These are phyloP conservation scores for Hypsizygus ulmarius DNA, from an alignment of 1,284 basidiomycete species.

Conservation along the genomic window DNA sequence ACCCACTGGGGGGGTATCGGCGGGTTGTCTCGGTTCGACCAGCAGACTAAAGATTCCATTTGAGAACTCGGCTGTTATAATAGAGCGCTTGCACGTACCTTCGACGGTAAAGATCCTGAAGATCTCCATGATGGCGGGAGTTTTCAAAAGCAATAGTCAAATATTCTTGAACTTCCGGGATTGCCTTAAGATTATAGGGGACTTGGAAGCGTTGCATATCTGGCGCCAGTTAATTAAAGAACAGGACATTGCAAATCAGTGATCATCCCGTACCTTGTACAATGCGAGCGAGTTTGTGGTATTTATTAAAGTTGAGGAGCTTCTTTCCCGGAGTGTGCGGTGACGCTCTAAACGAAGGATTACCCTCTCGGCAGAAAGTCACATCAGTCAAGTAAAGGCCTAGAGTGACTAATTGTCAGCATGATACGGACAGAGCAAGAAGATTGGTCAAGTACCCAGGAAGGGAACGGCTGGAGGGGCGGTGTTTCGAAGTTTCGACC, in stretches of 20 bases:
- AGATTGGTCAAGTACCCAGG: constrained; percentile 59
- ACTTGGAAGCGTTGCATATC: constrained; percentile 95
- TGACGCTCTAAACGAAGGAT: constrained; percentile 83
- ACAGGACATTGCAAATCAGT: background rate
- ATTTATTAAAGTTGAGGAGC: constrained; percentile 95
- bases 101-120: constrained; percentile 78
- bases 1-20: constrained; percentile 61
- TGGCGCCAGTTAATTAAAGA: constrained; percentile 25
- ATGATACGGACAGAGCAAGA: constrained; percentile 3
- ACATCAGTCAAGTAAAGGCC: constrained; percentile 89
- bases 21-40: constrained; percentile 76
- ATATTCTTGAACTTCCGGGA: constrained; percentile 82
- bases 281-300: constrained; percentile 86
- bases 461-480: constrained; percentile 90
- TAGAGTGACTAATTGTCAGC: constrained; percentile 22
- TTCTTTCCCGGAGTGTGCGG: constrained; percentile 75
- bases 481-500: constrained; percentile 77
- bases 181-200: constrained; percentile 77
- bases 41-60: constrained; percentile 50
- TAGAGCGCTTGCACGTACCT: constrained; percentile 46
- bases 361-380: constrained; percentile 95
- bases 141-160: constrained; percentile 71
- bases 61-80: constrained; percentile 3
- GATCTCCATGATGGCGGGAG: constrained; percentile 68
- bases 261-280: constrained; percentile 60